Base-by-base conservation (phyloP, 306 rosid species). In the Alnus glutinosa region DNA sequence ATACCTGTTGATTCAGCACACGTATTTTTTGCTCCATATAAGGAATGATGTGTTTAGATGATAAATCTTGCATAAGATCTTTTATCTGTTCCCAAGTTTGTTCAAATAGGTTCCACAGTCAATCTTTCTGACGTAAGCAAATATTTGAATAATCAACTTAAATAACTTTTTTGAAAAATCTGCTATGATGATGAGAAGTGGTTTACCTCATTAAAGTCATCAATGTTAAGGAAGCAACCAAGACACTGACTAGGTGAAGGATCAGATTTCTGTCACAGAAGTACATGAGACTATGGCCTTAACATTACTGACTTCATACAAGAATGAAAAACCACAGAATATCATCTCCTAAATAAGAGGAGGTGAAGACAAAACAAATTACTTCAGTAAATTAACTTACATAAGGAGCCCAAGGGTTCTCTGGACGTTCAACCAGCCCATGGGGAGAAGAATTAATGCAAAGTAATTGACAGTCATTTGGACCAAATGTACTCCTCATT, bases 1-100 rank as follows among this genome's bases (percentile, higher is more conserved):
- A 77, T 63, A 93, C 99, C 97, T 96, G 98, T 71, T 96, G 98
- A 86, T 96, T 93, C 79, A 96, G 97, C 74, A 75, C 74, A 37
- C 98, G 98, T 66, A 96, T 90, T 75, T 90, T 93, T 87, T 91
- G 96, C 89, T 96, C 99, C 98, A 96, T 96, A 82, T 81, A 85
- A 48, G 98, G 99, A 86, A 96, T 93, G 83, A 96, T 85, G 89
- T 89, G 91, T 81, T 90, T 91, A 59, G 99, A 89, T 28, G 97
- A 85, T 50, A 96, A 86, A 70, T 96, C 90, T 84, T 96, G 99
- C 96, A 96, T 88, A 63, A 96, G 71, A 86, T 90, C 88, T 83
- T 86, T 93, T 57, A 96, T 87, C 99, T 96, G 96, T 82, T 50
- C 81, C 76, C 80, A 63, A 63, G 77, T 83, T 59, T 81, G 79